These are phyloP conservation scores for Acer saccharum DNA, from an alignment of 345 rosid genomes.

Conservation along the genomic window DNA sequence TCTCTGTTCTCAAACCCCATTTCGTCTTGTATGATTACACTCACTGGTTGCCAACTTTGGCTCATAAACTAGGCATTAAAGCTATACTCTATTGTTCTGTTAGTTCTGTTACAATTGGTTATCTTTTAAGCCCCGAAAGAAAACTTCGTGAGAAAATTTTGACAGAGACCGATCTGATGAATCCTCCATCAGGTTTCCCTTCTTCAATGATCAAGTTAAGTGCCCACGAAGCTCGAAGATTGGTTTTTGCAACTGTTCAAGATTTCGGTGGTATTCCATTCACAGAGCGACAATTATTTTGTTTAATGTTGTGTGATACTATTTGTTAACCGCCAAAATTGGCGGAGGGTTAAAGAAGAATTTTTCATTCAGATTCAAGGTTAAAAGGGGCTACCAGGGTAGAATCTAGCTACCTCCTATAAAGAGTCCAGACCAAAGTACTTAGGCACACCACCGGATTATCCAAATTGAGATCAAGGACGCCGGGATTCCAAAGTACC, in stretches of 20 bases:
- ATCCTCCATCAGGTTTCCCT: slow-evolving; percentile 26
- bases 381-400: too few species aligned
- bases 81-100: slow-evolving; percentile 16
- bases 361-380: too few species aligned
- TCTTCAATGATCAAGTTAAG: slow-evolving; percentile 15
- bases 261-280: slow-evolving; percentile 15
- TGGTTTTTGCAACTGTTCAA: not conserved
- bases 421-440: too few species aligned
- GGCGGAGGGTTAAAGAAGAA: too few species aligned
- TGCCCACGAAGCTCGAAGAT: slow-evolving; percentile 23
- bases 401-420: too few species aligned
- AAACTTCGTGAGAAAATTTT: too few species aligned
- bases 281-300: not conserved
- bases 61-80: slow-evolving; percentile 17
- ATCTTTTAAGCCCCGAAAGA: slow-evolving; percentile 17
- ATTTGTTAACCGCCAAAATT: too few species aligned
- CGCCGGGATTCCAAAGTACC: too few species aligned
- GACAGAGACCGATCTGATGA: slow-evolving; percentile 26
- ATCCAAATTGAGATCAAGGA: too few species aligned
- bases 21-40: slow-evolving; percentile 37
- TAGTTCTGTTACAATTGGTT: slow-evolving; percentile 28
- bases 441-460: too few species aligned
- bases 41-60: slow-evolving; percentile 32
- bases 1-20: slow-evolving; percentile 34
- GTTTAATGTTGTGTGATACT: too few species aligned